Percentiles rank a stretch among this genome's conserved stretches.
Conservation (phyloP, 345 rosid species). For the Pugionium cornutum region DNA sequence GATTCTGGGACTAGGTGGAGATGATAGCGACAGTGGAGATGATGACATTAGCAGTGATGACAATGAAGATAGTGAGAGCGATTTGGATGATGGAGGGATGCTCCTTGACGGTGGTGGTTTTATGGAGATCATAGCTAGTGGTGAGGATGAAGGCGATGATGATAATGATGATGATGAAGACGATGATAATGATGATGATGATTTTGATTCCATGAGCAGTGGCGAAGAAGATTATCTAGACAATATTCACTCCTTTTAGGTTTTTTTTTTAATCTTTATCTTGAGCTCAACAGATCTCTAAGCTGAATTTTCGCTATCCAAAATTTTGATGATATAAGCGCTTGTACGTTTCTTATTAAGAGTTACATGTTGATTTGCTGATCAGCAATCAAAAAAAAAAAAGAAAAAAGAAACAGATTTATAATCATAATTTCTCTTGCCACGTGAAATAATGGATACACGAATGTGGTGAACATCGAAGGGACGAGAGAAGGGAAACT, state of each 20-base stretch:
- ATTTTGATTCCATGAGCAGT: constrained; percentile 74
- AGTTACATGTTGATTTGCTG: neutral
- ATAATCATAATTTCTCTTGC: neutral
- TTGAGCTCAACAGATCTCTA: no score
- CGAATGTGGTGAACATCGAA: neutral
- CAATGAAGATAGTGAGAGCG: constrained; percentile 63
- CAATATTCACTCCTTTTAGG: no score
- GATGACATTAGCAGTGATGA: constrained; percentile 65
- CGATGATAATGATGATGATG: constrained; percentile 57
- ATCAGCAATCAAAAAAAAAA: neutral
- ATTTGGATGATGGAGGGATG: constrained; percentile 60
- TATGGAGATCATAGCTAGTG: constrained; percentile 56
- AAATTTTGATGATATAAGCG: constrained; percentile 34
- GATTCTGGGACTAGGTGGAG: constrained; percentile 58
- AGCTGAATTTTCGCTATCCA: constrained; percentile 1
- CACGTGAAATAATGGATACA: neutral
- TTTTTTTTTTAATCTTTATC: neutral
- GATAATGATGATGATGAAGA: constrained; percentile 67
- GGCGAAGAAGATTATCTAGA: constrained; percentile 62
- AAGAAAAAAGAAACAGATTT: neutral
- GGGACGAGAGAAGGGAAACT: constrained; percentile 11
- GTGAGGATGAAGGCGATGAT: constrained; percentile 51
- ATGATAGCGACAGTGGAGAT: constrained; percentile 81
- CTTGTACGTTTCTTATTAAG: neutral
- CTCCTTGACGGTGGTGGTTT: constrained; percentile 53